Evolutionary conservation across 495 filamentous ascomycete species (phyloP).

Genomic region (Schizothecium vesticola): DNA sequence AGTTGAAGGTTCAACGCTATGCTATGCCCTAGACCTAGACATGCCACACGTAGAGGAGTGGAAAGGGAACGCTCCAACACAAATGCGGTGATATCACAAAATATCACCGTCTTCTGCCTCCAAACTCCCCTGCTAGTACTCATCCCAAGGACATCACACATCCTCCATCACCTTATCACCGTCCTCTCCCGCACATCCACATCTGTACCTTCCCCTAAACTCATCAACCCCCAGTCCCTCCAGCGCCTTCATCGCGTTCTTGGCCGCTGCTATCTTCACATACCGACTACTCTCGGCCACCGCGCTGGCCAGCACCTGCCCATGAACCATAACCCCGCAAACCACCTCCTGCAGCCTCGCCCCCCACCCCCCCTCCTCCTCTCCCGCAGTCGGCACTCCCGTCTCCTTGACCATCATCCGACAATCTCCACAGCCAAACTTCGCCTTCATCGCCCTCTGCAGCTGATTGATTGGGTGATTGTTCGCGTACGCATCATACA

Average conservation of each 20-base stretch:
- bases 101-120: no score
- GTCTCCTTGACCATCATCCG: slow-evolving; percentile 23
- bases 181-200: slow-evolving; percentile 48
- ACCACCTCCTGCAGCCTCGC: slow-evolving; percentile 49
- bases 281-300: slow-evolving; percentile 58
- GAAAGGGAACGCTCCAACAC: no score
- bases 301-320: slow-evolving; percentile 56
- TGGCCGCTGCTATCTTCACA: slow-evolving; percentile 69
- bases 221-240: slow-evolving; percentile 52
- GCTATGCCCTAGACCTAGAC: no score
- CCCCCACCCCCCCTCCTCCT: slow-evolving; percentile 1
- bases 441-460: slow-evolving; percentile 36
- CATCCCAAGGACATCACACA: slow-evolving; percentile 8
- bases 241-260: slow-evolving; percentile 56
- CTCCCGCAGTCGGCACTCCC: neutral
- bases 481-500: slow-evolving; percentile 86
- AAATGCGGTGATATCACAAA: no score
- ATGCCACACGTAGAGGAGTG: no score
- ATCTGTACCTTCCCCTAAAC: slow-evolving; percentile 57
- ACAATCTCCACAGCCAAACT: slow-evolving; percentile 48
- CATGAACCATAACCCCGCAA: slow-evolving; percentile 74
- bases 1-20: no score
- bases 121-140: neutral
- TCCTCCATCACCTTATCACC: slow-evolving; percentile 1
- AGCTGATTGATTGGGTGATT: slow-evolving; percentile 67